Percentiles rank a stretch among this genome's conserved stretches.
Evolutionary conservation across 2,329 filamentous ascomycete species (phyloP).

Genomic region (Drechslerella stenobrocha): DNA sequence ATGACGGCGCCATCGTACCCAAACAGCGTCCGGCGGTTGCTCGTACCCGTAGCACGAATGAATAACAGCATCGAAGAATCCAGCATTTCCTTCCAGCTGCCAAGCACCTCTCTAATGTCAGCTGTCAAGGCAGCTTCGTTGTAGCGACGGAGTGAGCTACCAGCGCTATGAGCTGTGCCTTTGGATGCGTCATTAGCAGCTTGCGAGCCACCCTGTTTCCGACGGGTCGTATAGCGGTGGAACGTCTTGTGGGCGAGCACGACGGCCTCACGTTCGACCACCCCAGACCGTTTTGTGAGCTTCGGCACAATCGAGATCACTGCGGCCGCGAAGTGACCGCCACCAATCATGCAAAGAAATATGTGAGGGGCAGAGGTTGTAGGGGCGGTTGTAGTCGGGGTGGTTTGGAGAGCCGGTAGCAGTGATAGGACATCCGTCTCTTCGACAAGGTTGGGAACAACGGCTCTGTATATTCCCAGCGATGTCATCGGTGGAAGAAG

Average conservation of each 20-base stretch:
- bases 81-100: conserved; percentile 82
- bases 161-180: conserved; percentile 89
- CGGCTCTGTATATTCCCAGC: conserved; percentile 80
- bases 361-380: conserved; percentile 70
- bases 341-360: conserved; percentile 98
- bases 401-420: conserved; percentile 59
- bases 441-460: conserved; percentile 74
- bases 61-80: conserved; percentile 84
- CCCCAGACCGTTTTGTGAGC: conserved; percentile 67
- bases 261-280: conserved; percentile 79
- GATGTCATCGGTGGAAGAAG: conserved; percentile 75
- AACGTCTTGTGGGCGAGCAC: conserved; percentile 97
- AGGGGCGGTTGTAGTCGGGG: conserved; percentile 73
- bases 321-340: conserved; percentile 97
- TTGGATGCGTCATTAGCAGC: conserved; percentile 94
- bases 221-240: conserved; percentile 90
- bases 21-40: conserved; percentile 84
- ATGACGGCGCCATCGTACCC: conserved; percentile 89
- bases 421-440: conserved; percentile 67
- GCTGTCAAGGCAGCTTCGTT: conserved; percentile 87
- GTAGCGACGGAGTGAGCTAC: conserved; percentile 83
- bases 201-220: conserved; percentile 95
- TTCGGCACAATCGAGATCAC: conserved; percentile 84
- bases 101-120: conserved; percentile 80
- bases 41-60: conserved; percentile 81